Percentiles rank a stretch among this genome's conserved stretches.
These are phyloP conservation scores for Xylogone sp. DNA, from an alignment of 2,329 filamentous ascomycete species.

Conservation along the genomic window DNA sequence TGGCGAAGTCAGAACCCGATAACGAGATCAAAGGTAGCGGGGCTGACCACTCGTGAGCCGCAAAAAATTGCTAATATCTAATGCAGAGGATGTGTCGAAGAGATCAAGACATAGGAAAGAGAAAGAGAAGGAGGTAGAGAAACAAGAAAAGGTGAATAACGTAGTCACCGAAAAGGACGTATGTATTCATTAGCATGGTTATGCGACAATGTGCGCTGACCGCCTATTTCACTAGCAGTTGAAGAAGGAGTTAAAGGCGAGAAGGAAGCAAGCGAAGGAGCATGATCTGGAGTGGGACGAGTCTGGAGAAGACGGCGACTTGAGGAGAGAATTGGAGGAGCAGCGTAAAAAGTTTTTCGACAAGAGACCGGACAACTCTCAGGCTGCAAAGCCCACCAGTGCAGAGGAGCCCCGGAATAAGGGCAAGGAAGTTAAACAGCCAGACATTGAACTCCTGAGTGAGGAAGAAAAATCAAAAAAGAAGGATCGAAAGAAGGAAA, in stretches of 20 bases:
- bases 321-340: slow-evolving; percentile 5
- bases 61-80: too few relatives aligned
- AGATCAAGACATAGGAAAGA: slow-evolving; percentile 25
- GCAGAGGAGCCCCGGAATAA: slow-evolving; percentile 4
- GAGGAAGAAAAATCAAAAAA: slow-evolving; percentile 13
- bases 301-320: not conserved
- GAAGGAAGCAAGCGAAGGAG: slow-evolving; percentile 18
- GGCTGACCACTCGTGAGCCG: too few relatives aligned
- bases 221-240: slow-evolving; percentile 6
- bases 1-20: too few relatives aligned
- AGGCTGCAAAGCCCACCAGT: too few relatives aligned
- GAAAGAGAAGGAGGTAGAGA: slow-evolving; percentile 24
- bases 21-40: too few relatives aligned
- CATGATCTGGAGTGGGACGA: slow-evolving; percentile 19
- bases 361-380: not conserved
- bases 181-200: not conserved
- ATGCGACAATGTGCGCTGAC: not conserved
- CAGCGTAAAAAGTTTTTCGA: slow-evolving; percentile 15
- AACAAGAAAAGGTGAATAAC: slow-evolving; percentile 19
- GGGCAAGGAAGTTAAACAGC: slow-evolving; percentile 4
- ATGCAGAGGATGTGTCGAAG: slow-evolving; percentile 8
- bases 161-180: slow-evolving; percentile 2
- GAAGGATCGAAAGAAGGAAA: slow-evolving; percentile 7
- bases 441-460: not conserved
- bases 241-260: slow-evolving; percentile 21